Evolutionary conservation across 2,329 filamentous ascomycete genomes (phyloP).

Genomic region (Diaporthe australafricana): DNA sequence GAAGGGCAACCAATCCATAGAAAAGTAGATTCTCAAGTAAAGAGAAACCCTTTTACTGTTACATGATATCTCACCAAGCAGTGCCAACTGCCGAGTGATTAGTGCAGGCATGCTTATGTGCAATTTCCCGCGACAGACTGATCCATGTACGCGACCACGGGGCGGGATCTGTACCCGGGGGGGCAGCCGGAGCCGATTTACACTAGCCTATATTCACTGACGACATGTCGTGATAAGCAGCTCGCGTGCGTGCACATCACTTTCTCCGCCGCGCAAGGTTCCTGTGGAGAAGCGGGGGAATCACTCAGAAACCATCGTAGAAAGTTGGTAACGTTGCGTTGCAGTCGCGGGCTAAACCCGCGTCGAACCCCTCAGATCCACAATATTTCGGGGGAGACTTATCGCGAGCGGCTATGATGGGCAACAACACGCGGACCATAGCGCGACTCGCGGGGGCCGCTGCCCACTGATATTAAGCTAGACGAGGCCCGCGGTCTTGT

Average conservation of each 20-base stretch:
- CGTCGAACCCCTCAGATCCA: conserved; percentile 20
- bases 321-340: conserved; percentile 27
- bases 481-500: neutral
- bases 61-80: too few relatives aligned
- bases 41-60: too few relatives aligned
- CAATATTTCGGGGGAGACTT: conserved; percentile 23
- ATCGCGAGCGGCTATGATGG: conserved; percentile 22
- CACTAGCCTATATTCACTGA: neutral
- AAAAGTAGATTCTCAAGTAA: too few relatives aligned
- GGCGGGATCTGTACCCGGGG: too few relatives aligned
- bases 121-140: too few relatives aligned
- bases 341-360: neutral
- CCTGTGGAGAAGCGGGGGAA: conserved; percentile 6
- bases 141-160: too few relatives aligned
- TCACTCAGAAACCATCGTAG: neutral
- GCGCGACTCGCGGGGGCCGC: neutral
- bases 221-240: neutral
- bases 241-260: neutral
- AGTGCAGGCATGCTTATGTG: too few relatives aligned
- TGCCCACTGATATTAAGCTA: neutral
- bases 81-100: too few relatives aligned
- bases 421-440: neutral
- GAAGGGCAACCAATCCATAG: too few relatives aligned
- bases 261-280: neutral
- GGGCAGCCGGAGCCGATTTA: too few relatives aligned